Evolutionary conservation across 805 yeast species (phyloP), one percentile per base, ranked within the genome.

Genomic region (Lipomyces yamanashiensis): DNA sequence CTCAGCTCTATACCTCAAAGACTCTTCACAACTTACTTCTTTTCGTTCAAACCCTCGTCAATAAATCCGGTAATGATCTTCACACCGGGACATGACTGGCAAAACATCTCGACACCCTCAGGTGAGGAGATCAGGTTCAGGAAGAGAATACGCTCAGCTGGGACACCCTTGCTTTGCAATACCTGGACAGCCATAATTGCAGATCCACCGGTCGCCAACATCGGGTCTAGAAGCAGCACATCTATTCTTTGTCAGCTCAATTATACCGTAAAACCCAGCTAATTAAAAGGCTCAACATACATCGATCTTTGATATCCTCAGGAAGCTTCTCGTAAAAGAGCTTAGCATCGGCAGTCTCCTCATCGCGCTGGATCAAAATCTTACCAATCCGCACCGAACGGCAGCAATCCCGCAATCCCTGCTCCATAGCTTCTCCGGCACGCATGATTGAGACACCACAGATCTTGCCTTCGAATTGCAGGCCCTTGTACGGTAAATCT

Each of bases 381-480:
- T 95, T 95, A 59, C 99, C 99, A 65, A 95, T 89, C 74, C 98
- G 84, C 44, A 95, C 99, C 10, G 96, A 88, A 69, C 99, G 84
- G 76, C 98, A 92, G 78, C 99, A 93, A 76, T 93, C 98, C 76
- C 99, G 86, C 68, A 95, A 81, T 40, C 98, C 99, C 82, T 91
- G 96, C 78, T 95, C 99, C 99, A 95, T 95, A 50, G 96, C 88
- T 77, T 95, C 99, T 70, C 99, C 99, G 5, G 99, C 99, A 75
- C 99, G 84, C 72, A 95, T 96, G 74, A 95, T 95, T 17, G 97
- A 91, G 43, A 95, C 99, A 69, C 99, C 99, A 76, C 98, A 93
- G 65, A 95, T 95, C 77, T 90, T 92, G 50, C 99, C 98, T 72
- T 85, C 79, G 76, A 93, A 93, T 64, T 82, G 81, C 62, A 88